Conservation (phyloP, 1,284 basidiomycete genomes). For the Ceratorhiza oryzae-sativae region DNA sequence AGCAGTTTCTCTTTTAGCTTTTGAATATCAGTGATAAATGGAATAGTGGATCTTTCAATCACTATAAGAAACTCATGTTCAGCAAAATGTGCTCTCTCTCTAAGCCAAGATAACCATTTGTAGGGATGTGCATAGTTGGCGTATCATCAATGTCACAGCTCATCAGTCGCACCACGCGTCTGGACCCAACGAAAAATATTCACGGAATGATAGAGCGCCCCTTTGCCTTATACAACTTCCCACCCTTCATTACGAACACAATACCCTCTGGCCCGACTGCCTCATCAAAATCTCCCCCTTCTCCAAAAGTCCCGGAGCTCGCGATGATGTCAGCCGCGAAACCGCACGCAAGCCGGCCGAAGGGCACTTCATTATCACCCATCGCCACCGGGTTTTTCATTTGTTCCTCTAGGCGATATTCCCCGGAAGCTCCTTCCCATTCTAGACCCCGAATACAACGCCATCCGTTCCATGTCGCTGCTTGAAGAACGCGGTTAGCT, state of each 20-base stretch:
- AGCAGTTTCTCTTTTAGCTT: too few species aligned
- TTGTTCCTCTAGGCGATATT: constrained; percentile 45
- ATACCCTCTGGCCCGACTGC: constrained; percentile 58
- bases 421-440: constrained; percentile 8
- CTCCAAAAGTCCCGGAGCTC: constrained; percentile 55
- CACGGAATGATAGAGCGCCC: constrained; percentile 46
- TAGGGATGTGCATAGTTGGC: too few species aligned
- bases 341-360: constrained; percentile 60
- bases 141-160: too few species aligned
- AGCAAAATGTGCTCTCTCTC: too few species aligned
- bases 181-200: background rate
- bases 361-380: constrained; percentile 65
- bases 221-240: constrained; percentile 58
- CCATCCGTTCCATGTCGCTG: constrained; percentile 69
- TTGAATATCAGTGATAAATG: too few species aligned
- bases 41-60: too few species aligned
- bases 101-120: too few species aligned
- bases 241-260: constrained; percentile 66
- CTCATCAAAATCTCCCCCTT: constrained; percentile 54
- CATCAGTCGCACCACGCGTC: too few species aligned
- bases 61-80: too few species aligned
- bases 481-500: constrained; percentile 62
- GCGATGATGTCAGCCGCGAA: constrained; percentile 68
- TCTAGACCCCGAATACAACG: constrained; percentile 59
- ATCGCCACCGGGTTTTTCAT: constrained; percentile 44